These are phyloP conservation scores for Lipomyces japonicus DNA, from an alignment of 805 yeast genomes.

Conservation along the genomic window DNA sequence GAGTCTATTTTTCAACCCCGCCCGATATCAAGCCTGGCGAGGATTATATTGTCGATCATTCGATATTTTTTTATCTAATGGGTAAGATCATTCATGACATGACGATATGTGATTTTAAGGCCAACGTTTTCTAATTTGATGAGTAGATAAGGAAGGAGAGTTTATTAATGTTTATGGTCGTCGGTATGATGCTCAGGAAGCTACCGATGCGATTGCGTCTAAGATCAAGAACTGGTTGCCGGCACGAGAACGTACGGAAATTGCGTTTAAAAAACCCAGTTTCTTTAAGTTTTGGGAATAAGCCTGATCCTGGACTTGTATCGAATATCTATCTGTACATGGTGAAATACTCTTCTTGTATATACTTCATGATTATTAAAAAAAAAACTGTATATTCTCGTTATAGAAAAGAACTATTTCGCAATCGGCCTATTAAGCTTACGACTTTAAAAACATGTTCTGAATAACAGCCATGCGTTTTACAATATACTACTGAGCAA, in stretches of 20 bases:
- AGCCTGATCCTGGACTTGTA: background rate
- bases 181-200: conserved; percentile 75
- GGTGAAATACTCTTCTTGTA: background rate
- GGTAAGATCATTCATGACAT: conserved; percentile 7
- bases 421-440: too few relatives aligned
- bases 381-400: background rate
- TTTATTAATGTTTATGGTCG: conserved; percentile 93
- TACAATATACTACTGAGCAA: too few relatives aligned
- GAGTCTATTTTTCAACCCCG: conserved; percentile 98
- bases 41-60: conserved; percentile 94
- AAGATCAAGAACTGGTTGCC: conserved; percentile 77
- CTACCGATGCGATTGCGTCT: conserved; percentile 68
- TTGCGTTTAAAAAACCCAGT: conserved; percentile 19
- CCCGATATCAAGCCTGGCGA: conserved; percentile 91
- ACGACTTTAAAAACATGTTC: too few relatives aligned
- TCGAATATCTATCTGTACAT: background rate
- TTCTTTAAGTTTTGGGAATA: conserved; percentile 25
- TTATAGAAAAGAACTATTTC: too few relatives aligned
- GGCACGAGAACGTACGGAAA: conserved; percentile 28
- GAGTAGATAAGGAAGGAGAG: conserved; percentile 87
- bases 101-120: background rate
- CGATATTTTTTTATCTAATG: conserved; percentile 94
- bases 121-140: background rate
- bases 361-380: background rate
- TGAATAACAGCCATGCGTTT: too few relatives aligned